These are phyloP conservation scores for Epichloe gansuensis DNA, from an alignment of 2,329 filamentous ascomycete species.

Conservation along the genomic window DNA sequence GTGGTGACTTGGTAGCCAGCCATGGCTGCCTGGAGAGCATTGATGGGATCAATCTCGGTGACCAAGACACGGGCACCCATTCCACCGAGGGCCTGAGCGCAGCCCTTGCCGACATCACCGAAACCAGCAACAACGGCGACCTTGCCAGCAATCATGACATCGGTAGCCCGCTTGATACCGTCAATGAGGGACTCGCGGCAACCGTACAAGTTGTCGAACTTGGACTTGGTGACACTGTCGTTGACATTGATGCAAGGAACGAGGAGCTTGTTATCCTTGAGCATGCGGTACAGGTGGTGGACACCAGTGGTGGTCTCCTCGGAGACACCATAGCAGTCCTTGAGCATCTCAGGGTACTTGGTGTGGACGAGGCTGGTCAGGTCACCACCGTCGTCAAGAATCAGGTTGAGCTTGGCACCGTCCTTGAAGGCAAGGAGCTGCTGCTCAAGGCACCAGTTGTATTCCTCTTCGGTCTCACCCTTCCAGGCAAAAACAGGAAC, in stretches of 20 bases:
- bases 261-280: conserved; percentile 80
- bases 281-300: conserved; percentile 97
- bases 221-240: conserved; percentile 99
- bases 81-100: conserved; percentile 85
- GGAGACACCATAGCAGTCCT: conserved; percentile 95
- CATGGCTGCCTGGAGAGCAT: conserved; percentile 96
- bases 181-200: conserved; percentile 98
- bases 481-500: conserved; percentile 73
- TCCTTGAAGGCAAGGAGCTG: conserved; percentile 96
- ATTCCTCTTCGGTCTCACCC: conserved; percentile 98
- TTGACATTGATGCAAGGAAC: conserved; percentile 99
- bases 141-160: conserved; percentile 99
- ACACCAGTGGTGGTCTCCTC: conserved; percentile 99
- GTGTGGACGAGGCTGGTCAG: conserved; percentile 90
- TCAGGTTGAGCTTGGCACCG: conserved; percentile 91
- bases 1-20: conserved; percentile 93
- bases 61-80: conserved; percentile 96
- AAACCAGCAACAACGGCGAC: conserved; percentile 93
- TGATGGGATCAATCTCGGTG: conserved; percentile 98
- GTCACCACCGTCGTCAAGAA: conserved; percentile 97
- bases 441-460: conserved; percentile 99
- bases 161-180: conserved; percentile 99
- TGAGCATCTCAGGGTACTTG: conserved; percentile 97
- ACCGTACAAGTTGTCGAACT: conserved; percentile 99
- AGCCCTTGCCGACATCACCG: conserved; percentile 99